These are phyloP conservation scores for Cajanus cajan DNA, from an alignment of 306 rosid species.

Conservation along the genomic window DNA sequence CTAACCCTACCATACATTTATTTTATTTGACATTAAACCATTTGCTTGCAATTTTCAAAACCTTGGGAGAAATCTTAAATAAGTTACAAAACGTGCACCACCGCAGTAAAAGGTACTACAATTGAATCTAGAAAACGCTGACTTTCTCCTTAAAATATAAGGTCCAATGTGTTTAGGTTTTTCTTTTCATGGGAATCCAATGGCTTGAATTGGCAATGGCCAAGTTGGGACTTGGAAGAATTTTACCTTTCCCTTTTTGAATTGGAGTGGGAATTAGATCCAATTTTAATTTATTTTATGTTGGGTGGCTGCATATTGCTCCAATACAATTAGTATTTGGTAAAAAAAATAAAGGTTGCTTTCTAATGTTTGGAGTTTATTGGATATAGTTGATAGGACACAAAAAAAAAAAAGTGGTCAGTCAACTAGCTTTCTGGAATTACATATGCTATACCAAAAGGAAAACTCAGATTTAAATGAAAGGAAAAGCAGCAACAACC, in stretches of 20 bases:
- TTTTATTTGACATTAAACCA: background rate
- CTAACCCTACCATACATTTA: background rate
- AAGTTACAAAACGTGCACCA: background rate
- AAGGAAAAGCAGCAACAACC: slow-evolving; percentile 25
- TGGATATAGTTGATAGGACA: background rate
- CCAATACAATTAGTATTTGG: background rate
- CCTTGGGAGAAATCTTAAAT: background rate
- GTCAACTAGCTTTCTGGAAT: slow-evolving; percentile 1
- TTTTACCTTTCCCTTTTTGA: background rate
- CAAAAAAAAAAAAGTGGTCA: background rate
- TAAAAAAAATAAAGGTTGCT: background rate
- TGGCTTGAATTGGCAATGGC: background rate
- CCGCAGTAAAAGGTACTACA: background rate
- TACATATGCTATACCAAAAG: background rate
- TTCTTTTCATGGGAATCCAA: background rate
- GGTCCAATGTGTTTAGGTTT: background rate
- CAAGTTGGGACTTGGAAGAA: background rate
- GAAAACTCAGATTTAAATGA: slow-evolving; percentile 15
- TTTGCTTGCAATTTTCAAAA: background rate
- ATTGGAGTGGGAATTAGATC: background rate
- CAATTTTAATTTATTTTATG: background rate
- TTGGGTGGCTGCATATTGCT: background rate
- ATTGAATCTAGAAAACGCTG: background rate
- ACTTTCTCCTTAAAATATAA: background rate
- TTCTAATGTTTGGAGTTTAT: background rate